Percentiles rank a stretch among this genome's conserved stretches.
phyloP scores from a whole-genome alignment of 257 asterid species.

The Cinchona pubescens region DNA sequence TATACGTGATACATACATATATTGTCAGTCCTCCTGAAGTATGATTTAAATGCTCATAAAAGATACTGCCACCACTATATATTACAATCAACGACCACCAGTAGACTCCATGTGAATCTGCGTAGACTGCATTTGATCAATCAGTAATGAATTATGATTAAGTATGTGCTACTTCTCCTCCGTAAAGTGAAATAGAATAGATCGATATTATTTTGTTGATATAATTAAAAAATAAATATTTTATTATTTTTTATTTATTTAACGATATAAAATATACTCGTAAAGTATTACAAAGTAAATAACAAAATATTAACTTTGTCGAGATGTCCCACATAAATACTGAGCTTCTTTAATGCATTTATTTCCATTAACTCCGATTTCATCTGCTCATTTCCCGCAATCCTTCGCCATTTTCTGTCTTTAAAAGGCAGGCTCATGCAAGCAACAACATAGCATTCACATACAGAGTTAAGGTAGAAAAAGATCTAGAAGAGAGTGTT shows the following conservation, averaged over 20 bases:
- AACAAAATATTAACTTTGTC: too few relatives aligned
- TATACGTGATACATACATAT: not conserved
- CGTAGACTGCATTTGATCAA: not conserved
- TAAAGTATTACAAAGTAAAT: too few relatives aligned
- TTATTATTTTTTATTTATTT: too few relatives aligned
- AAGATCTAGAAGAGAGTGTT: not conserved
- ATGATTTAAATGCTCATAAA: constrained; percentile 10
- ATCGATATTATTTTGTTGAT: too few relatives aligned
- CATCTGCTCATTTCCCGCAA: not conserved
- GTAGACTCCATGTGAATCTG: constrained; percentile 14
- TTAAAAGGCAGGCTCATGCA: constrained; percentile 14
- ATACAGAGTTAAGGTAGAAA: not conserved
- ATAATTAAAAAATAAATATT: too few relatives aligned
- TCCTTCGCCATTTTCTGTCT: constrained; percentile 10
- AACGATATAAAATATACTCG: too few relatives aligned
- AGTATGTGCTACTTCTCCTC: too few relatives aligned
- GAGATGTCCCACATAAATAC: not conserved
- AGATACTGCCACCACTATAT: not conserved
- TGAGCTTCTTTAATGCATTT: constrained; percentile 12
- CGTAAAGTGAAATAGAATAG: too few relatives aligned
- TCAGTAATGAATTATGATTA: too few relatives aligned
- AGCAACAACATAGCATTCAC: not conserved
- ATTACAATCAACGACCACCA: not conserved
- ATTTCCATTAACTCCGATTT: constrained; percentile 23
- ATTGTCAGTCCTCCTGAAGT: not conserved